phyloP scores from a whole-genome alignment of 2,329 filamentous ascomycete species.

The Penicillium sp. region DNA sequence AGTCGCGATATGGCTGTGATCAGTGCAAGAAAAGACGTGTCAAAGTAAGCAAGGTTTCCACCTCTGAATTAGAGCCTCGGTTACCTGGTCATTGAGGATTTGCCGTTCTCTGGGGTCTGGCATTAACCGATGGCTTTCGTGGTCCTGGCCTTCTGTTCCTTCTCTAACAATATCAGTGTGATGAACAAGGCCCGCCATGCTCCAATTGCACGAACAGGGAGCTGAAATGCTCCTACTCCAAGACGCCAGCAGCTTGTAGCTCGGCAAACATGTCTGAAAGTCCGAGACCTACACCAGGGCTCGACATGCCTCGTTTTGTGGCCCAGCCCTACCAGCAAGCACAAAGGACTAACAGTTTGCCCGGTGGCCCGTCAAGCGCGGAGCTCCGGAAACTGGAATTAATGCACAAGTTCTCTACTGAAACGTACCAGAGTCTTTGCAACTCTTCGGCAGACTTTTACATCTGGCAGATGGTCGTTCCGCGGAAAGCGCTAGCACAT shows the following conservation, averaged over 20 bases:
- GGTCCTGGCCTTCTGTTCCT: too few relatives aligned
- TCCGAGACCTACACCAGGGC: constrained; percentile 9
- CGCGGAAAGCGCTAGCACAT: constrained; percentile 46
- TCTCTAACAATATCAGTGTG: constrained; percentile 36
- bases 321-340: constrained; percentile 7
- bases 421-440: constrained; percentile 50
- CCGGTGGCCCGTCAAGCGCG: constrained; percentile 22
- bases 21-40: constrained; percentile 49
- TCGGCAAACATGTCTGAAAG: constrained; percentile 13
- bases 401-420: constrained; percentile 58
- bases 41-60: constrained; percentile 38
- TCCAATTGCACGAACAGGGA: constrained; percentile 44
- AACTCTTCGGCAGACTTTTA: constrained; percentile 37
- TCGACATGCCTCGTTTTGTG: neutral
- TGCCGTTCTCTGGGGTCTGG: neutral
- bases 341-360: neutral
- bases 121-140: neutral
- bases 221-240: constrained; percentile 38
- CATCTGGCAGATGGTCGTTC: constrained; percentile 47
- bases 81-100: neutral
- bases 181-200: constrained; percentile 47
- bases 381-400: constrained; percentile 51
- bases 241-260: constrained; percentile 25
- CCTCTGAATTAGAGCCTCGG: neutral
- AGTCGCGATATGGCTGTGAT: constrained; percentile 49